Percentiles rank a stretch among this genome's conserved stretches.
Evolutionary conservation across 768 basidiomycete species (phyloP).

Genomic region (Pleurotus djamor): DNA sequence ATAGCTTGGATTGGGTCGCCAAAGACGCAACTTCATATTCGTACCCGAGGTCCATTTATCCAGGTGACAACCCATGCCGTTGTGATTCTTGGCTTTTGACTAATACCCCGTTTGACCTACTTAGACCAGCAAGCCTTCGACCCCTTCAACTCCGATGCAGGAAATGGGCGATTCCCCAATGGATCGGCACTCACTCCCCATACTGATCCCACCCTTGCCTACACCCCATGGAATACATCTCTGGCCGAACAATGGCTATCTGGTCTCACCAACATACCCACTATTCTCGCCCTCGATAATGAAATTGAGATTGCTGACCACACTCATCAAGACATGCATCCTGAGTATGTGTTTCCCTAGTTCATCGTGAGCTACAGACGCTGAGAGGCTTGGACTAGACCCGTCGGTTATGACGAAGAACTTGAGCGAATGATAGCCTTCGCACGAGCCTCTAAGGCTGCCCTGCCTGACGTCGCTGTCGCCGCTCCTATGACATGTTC

Average conservation of each 20-base stretch:
- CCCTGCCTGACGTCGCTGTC: slow-evolving; percentile 39
- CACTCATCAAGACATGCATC: slow-evolving; percentile 62
- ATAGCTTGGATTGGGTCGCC: slow-evolving; percentile 54
- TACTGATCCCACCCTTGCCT: slow-evolving; percentile 34
- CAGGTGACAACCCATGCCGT: slow-evolving; percentile 24
- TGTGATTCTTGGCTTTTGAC: too few relatives aligned
- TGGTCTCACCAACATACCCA: slow-evolving; percentile 44
- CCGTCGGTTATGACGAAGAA: slow-evolving; percentile 51
- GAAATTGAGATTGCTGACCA: slow-evolving; percentile 54
- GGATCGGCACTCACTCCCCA: slow-evolving; percentile 41
- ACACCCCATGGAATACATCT: slow-evolving; percentile 47
- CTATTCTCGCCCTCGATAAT: slow-evolving; percentile 48
- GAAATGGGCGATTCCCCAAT: slow-evolving; percentile 45
- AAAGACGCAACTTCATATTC: slow-evolving; percentile 54
- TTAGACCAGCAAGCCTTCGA: slow-evolving; percentile 42
- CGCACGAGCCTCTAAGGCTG: slow-evolving; percentile 38
- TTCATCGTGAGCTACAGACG: not conserved
- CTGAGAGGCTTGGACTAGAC: slow-evolving; percentile 19
- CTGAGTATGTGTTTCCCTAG: slow-evolving; percentile 24
- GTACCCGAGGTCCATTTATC: slow-evolving; percentile 40
- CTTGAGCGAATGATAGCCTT: slow-evolving; percentile 40
- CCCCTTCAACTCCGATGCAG: slow-evolving; percentile 47
- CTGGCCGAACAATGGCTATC: slow-evolving; percentile 41
- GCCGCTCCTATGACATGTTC: slow-evolving; percentile 46
- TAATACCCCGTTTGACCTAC: not conserved